Base-by-base conservation (phyloP, 2,329 filamentous ascomycete species). In the Fusarium aywerte region DNA sequence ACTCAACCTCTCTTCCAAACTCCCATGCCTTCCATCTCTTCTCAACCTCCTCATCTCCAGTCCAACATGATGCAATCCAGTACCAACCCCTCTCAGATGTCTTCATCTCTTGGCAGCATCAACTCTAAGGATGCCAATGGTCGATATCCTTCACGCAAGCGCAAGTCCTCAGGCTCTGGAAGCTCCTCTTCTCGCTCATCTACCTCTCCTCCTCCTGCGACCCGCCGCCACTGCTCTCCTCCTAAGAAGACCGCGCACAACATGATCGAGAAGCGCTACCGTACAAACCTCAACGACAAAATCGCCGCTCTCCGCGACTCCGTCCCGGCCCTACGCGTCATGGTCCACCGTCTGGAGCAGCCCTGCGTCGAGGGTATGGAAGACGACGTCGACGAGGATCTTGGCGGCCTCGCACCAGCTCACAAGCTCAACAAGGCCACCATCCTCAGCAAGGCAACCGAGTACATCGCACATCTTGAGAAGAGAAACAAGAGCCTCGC, bases 341-440 rank as follows among this genome's bases (percentile, higher is more conserved):
- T 93, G 86, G 74, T 75, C 20, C 75, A 76, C 47, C 70, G 75
- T 40, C 88, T 89, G 23, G 91, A 90, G 80, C 88, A 84, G 65
- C 84, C 84, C 51, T 81, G 81, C 59, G 87, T 86, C 27, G 88
- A 90, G 67, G 87, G 89, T 60, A 65, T 70, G 4, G 83, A 72
- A 4, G 72, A 70, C 7, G 88, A 89, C 43, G 90, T 92, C 66
- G 91, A 95, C 63, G 91, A 94, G 52, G 70, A 75, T 38, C 82
- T 89, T 4, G 90, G 96, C 71, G 92, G 92, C 50, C 82, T 94
- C 43, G 89, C 92, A 3, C 90, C 92, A 3, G 92, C 92, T 3
- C 93, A 94, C 80, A 97, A 97, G 79, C 84, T 97, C 39, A 97
- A 97, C 82, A 97, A 97, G 79, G 93, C 93, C 20, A 97, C 93